phyloP scores from a whole-genome alignment of 208 protist genomes.

The Leishmania tropica region DNA sequence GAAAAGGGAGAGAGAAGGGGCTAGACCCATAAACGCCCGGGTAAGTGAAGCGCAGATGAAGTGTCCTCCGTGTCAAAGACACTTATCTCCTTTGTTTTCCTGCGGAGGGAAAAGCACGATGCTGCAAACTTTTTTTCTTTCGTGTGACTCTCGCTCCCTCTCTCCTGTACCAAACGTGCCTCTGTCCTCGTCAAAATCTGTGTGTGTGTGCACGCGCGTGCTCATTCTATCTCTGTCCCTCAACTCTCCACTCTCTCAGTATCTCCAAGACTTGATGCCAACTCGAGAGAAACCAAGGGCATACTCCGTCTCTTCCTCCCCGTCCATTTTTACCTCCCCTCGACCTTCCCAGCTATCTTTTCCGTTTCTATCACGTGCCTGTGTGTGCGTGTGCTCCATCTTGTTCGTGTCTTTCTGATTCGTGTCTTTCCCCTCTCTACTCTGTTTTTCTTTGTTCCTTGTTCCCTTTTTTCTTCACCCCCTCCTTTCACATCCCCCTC shows the following conservation, averaged over 20 bases:
- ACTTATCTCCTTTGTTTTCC: not conserved
- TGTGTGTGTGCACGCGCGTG: not conserved
- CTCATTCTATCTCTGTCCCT: not conserved
- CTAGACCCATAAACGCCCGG: not conserved
- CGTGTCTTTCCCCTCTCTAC: not conserved
- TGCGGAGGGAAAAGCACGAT: not conserved
- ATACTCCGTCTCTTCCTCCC: not conserved
- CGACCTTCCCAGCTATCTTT: not conserved
- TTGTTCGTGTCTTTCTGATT: not conserved
- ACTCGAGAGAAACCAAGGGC: not conserved
- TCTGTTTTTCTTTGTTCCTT: not conserved
- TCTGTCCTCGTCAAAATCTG: not conserved
- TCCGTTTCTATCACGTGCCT: not conserved
- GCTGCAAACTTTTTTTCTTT: not conserved
- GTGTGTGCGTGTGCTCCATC: not conserved
- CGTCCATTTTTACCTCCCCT: not conserved
- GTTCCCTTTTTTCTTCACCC: not conserved
- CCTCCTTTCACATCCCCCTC: too few species aligned
- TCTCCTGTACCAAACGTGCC: not conserved
- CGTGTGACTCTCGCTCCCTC: not conserved
- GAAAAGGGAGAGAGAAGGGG: not conserved
- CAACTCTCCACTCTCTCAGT: not conserved
- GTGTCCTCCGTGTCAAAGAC: not conserved
- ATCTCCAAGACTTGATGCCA: not conserved
- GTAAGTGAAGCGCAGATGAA: not conserved